These are phyloP conservation scores for Fusarium drepaniforme DNA, from an alignment of 2,329 filamentous ascomycete species.

Conservation along the genomic window DNA sequence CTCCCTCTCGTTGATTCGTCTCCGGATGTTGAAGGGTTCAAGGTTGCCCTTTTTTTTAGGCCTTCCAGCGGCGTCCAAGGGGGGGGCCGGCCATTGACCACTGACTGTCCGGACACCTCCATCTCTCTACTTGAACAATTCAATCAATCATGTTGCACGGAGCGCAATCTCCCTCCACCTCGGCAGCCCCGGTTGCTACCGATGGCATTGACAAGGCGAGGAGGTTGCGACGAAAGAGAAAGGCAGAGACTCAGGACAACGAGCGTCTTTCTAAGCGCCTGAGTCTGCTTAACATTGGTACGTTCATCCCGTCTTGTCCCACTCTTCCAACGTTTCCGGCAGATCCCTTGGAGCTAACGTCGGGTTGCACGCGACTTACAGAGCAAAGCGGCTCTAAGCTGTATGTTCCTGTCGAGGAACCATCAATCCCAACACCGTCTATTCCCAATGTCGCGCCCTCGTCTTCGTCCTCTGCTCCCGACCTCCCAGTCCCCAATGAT, in stretches of 20 bases:
- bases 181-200: constrained; percentile 31
- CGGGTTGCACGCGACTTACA: constrained; percentile 46
- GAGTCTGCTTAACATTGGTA: constrained; percentile 86
- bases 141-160: constrained; percentile 51
- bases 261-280: constrained; percentile 88
- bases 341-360: constrained; percentile 9
- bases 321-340: constrained; percentile 1
- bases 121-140: neutral
- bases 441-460: constrained; percentile 34
- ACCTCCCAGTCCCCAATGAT: constrained; percentile 58
- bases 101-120: neutral
- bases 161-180: constrained; percentile 47
- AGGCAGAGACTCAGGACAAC: constrained; percentile 70
- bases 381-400: constrained; percentile 73
- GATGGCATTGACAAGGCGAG: constrained; percentile 35
- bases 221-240: constrained; percentile 64
- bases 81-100: constrained; percentile 1
- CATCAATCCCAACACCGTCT: constrained; percentile 35
- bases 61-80: constrained; percentile 11
- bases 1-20: constrained; percentile 27
- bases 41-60: constrained; percentile 31
- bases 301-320: constrained; percentile 33
- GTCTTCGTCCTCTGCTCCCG: constrained; percentile 27
- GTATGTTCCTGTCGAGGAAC: constrained; percentile 73
- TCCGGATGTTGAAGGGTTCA: constrained; percentile 33